Evolutionary conservation across 2,329 filamentous ascomycete species (phyloP).

Genomic region (Pseudocercospora musae): DNA sequence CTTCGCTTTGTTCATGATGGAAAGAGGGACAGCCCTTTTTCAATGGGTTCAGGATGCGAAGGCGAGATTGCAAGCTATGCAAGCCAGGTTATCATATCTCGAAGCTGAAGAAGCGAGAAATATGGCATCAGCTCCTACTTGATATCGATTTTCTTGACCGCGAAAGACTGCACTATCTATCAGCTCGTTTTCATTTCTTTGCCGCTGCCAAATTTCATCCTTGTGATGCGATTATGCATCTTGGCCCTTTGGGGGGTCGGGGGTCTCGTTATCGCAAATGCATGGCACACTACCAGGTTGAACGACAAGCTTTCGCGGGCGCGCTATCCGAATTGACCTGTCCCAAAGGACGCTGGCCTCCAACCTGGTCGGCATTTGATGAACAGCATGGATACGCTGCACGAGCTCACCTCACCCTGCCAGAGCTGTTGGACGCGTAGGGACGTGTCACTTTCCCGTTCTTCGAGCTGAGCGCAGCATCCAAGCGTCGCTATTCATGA

Average conservation of each 20-base stretch:
- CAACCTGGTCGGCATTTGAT: not conserved
- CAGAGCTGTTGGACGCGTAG: not conserved
- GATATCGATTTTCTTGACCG: not conserved
- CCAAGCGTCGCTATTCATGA: not conserved
- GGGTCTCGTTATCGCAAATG: not conserved
- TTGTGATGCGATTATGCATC: not conserved
- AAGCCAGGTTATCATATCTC: not conserved
- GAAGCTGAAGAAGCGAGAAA: not conserved
- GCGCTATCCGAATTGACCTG: not conserved
- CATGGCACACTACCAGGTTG: not conserved
- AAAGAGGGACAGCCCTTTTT: not conserved
- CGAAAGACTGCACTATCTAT: not conserved
- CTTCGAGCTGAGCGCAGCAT: not conserved
- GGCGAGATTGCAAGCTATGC: not conserved
- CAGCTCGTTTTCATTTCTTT: not conserved
- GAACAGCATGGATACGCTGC: not conserved
- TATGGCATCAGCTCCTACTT: not conserved
- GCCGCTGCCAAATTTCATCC: not conserved
- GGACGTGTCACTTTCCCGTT: not conserved
- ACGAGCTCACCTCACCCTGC: not conserved
- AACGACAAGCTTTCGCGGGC: not conserved
- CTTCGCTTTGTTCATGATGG: not conserved
- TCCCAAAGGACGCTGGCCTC: no score
- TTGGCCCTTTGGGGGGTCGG: no score
- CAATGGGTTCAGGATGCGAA: not conserved